Evolutionary conservation across 2,329 filamentous ascomycete genomes (phyloP), one percentile per base, ranked within the genome.

Genomic region (Neofusicoccum laricinum): DNA sequence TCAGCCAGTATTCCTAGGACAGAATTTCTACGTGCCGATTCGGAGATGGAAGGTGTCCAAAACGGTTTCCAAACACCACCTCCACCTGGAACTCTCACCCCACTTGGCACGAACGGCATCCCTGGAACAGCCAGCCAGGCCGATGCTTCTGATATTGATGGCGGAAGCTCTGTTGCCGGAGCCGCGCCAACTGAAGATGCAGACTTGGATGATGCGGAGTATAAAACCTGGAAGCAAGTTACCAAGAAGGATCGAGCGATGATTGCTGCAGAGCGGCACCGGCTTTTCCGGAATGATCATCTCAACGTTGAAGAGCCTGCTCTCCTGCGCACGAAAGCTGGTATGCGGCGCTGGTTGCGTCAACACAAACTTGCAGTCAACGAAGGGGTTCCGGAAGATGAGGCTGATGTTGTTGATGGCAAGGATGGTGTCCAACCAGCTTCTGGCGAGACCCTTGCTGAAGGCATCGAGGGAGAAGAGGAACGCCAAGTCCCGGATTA

Each of bases 181-280:
- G 82, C 84, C 0, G 73, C 90, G 19, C 86, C 89, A 59, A 85
- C 87, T 1, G 90, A 96, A 70, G 91, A 96, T 69, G 85, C 86
- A 12, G 92, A 92, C 69, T 88, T 96, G 70, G 93, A 98, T 70
- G 93, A 98, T 65, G 80, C 85, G 1, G 94, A 97, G 73, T 97
- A 95, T 79, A 96, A 96, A 75, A 91, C 95, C 40, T 99, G 96
- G 95, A 99, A 98, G 80, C 94, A 98, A 77, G 92, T 97, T 45
- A 99, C 95, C 1, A 98, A 98, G 79, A 97, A 95, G 75, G 93
- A 97, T 72, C 89, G 95, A 67, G 95, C 95, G 3, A 81, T 90
- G 25, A 87, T 94, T 61, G 90, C 95, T 65, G 92, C 93, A 68
- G 92, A 97, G 74, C 87, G 95, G 36, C 89, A 93, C 76, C 86